Conservation (phyloP, 228 moss, liverwort and hornwort species). For the Sphagnum magellanicum region DNA sequence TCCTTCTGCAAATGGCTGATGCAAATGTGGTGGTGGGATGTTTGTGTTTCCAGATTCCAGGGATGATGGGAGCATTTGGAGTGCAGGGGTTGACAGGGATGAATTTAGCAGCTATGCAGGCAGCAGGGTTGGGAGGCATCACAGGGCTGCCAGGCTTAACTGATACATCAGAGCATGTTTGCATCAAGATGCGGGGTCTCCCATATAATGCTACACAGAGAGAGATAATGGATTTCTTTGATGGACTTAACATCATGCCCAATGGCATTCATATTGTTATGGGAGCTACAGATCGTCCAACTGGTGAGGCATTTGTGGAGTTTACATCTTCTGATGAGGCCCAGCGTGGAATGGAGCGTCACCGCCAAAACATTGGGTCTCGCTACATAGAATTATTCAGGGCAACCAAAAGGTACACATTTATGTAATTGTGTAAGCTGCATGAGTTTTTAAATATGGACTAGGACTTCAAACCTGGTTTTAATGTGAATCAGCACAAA, state of each 20-base stretch:
- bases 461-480: no score
- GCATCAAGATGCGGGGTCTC: constrained; percentile 61
- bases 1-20: constrained; percentile 5
- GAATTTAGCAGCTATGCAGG: constrained; percentile 57
- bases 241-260: constrained; percentile 40
- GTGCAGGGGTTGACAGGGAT: constrained; percentile 53
- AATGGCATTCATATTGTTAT: constrained; percentile 52
- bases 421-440: no score
- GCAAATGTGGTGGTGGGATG: constrained; percentile 24
- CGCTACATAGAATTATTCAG: constrained; percentile 52
- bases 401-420: constrained; percentile 43
- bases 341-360: constrained; percentile 58
- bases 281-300: constrained; percentile 58
- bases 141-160: constrained; percentile 33
- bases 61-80: constrained; percentile 65
- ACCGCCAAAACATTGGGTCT: constrained; percentile 57
- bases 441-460: no score
- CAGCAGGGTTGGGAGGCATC: constrained; percentile 44
- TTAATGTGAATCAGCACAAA: no score
- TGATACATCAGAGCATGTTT: constrained; percentile 53
- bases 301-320: constrained; percentile 59
- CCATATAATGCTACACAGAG: constrained; percentile 61
- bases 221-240: constrained; percentile 61
- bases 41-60: constrained; percentile 35
- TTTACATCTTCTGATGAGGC: constrained; percentile 45